Conservation (phyloP, 1,139 yeast species). For the Suhomyces bribrorum region DNA sequence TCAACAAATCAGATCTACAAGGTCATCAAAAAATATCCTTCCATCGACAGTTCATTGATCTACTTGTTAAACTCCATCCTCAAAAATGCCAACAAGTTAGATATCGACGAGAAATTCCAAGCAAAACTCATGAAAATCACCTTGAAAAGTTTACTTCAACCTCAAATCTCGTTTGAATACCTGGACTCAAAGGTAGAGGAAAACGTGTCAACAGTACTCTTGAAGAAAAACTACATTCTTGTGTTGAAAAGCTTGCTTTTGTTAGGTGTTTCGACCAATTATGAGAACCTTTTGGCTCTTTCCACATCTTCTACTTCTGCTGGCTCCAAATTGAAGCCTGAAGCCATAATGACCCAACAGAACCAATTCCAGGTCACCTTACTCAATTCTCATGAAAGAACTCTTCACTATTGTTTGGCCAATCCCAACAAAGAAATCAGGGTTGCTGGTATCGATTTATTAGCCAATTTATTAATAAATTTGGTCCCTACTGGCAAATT, state of each 20-base stretch:
- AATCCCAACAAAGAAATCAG: conserved; percentile 39
- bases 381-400: conserved; percentile 34
- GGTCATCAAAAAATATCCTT: conserved; percentile 39
- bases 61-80: conserved; percentile 37
- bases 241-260: conserved; percentile 36
- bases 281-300: conserved; percentile 38
- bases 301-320: conserved; percentile 40
- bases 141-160: conserved; percentile 27
- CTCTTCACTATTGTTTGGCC: conserved; percentile 32
- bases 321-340: conserved; percentile 47
- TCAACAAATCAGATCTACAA: conserved; percentile 41
- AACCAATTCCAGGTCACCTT: conserved; percentile 38
- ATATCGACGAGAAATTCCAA: conserved; percentile 44
- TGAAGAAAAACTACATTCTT: conserved; percentile 37
- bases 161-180: conserved; percentile 22
- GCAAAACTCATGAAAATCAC: conserved; percentile 38
- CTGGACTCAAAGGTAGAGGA: conserved; percentile 18
- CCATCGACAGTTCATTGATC: conserved; percentile 30
- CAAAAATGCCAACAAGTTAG: conserved; percentile 40
- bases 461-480: conserved; percentile 38
- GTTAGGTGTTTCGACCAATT: conserved; percentile 37
- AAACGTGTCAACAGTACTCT: conserved; percentile 23
- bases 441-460: conserved; percentile 39
- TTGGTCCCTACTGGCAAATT: conserved; percentile 45
- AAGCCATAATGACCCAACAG: conserved; percentile 44